Percentiles rank a stretch among this genome's conserved stretches.
These are phyloP conservation scores for Candida glucosophila DNA, from an alignment of 1,139 yeast species.

Conservation along the genomic window DNA sequence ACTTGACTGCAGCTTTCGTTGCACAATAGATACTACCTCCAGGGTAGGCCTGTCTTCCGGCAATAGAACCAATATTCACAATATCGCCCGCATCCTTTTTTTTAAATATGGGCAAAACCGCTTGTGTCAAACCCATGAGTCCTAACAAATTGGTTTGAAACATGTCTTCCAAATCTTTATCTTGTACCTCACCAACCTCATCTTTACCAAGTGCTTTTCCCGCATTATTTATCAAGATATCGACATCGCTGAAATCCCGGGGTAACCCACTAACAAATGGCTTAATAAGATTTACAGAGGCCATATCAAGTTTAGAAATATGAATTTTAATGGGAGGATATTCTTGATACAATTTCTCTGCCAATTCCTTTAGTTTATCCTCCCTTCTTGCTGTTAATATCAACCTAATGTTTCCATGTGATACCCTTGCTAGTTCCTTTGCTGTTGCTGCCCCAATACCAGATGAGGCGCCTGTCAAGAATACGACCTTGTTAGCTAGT, in stretches of 20 bases:
- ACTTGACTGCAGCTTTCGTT: slow-evolving; percentile 39
- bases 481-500: slow-evolving; percentile 29
- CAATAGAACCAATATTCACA: slow-evolving; percentile 42
- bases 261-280: slow-evolving; percentile 46
- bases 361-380: slow-evolving; percentile 41
- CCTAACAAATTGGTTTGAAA: slow-evolving; percentile 70
- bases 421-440: slow-evolving; percentile 57
- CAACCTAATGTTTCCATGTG: slow-evolving; percentile 58
- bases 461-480: slow-evolving; percentile 30
- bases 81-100: slow-evolving; percentile 41
- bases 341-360: slow-evolving; percentile 31
- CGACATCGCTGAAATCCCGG: slow-evolving; percentile 46
- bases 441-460: slow-evolving; percentile 75
- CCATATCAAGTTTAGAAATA: slow-evolving; percentile 54
- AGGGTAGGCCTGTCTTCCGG: slow-evolving; percentile 44
- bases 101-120: slow-evolving; percentile 53
- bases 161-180: slow-evolving; percentile 53
- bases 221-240: slow-evolving; percentile 71
- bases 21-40: slow-evolving; percentile 48
- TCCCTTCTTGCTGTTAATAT: slow-evolving; percentile 64
- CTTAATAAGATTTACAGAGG: slow-evolving; percentile 38
- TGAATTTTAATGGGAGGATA: slow-evolving; percentile 44
- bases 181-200: slow-evolving; percentile 50
- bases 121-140: slow-evolving; percentile 61
- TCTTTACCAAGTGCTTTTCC: slow-evolving; percentile 73